Conservation (phyloP, 768 basidiomycete genomes). For the Leccinum disarticulatum region DNA sequence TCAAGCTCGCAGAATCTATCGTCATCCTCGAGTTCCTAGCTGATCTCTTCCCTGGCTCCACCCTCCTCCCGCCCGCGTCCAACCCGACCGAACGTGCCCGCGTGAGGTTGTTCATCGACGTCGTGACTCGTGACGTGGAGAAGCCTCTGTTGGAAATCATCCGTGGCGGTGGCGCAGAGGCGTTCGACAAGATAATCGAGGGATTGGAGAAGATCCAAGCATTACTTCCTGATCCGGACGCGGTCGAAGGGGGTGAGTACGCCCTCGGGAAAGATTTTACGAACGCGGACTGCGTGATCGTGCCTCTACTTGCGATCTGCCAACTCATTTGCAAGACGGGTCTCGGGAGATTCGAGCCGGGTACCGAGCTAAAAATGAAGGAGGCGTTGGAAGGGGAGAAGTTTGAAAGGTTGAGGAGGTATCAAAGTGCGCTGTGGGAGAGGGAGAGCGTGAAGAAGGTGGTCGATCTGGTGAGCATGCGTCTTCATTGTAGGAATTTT, state of each 20-base stretch:
- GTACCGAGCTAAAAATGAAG: constrained; percentile 43
- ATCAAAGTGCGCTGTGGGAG: constrained; percentile 44
- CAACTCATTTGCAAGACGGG: constrained; percentile 46
- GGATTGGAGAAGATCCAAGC: constrained; percentile 8
- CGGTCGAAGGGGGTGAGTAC: constrained; percentile 38
- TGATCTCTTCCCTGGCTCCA: neutral
- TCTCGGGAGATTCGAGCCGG: constrained; percentile 47
- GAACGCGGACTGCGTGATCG: constrained; percentile 58
- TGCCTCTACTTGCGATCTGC: constrained; percentile 53
- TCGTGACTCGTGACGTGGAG: neutral
- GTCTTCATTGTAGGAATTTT: neutral
- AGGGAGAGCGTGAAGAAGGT: constrained; percentile 29
- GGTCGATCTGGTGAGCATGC: constrained; percentile 7
- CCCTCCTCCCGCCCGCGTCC: neutral
- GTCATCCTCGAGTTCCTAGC: neutral
- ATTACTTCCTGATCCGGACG: constrained; percentile 36
- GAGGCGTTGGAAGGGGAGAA: constrained; percentile 42
- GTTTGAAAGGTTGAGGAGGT: constrained; percentile 49
- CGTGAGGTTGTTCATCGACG: neutral
- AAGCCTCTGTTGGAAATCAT: neutral
- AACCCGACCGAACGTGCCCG: neutral
- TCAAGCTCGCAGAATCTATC: neutral
- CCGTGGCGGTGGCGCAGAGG: neutral
- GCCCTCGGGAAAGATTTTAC: constrained; percentile 46
- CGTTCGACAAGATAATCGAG: neutral